A percentile compares a stretch with the other conserved stretches of the same genome.
Conservation (phyloP, 768 basidiomycete genomes). For the Rhodotorula taiwanensis region DNA sequence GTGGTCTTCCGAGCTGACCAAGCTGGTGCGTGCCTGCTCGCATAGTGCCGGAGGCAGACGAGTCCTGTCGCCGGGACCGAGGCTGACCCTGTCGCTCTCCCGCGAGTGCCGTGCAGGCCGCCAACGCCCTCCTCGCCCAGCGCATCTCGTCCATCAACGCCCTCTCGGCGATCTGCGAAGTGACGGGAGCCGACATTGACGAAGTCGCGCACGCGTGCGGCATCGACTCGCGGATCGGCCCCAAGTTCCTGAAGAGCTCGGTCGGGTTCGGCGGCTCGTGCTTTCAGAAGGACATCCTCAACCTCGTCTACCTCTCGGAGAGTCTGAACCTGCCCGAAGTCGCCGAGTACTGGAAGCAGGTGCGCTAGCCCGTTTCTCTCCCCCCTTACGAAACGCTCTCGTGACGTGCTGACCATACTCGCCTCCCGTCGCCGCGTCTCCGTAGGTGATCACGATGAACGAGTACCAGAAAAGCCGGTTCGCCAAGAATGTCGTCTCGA, state of each 20-base stretch:
- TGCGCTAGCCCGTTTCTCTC: not conserved
- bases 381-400: too few species aligned
- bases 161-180: conserved; percentile 96
- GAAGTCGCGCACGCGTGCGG: conserved; percentile 94
- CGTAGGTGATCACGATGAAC: conserved; percentile 92
- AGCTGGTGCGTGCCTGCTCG: conserved; percentile 62
- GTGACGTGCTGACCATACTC: not conserved
- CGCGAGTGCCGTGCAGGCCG: conserved; percentile 51
- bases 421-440: too few species aligned
- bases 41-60: too few species aligned
- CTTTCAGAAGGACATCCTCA: conserved; percentile 99
- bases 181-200: conserved; percentile 96
- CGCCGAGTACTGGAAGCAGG: conserved; percentile 80
- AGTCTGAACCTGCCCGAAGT: conserved; percentile 92
- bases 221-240: conserved; percentile 82
- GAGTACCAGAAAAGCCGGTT: conserved; percentile 97
- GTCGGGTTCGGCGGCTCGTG: conserved; percentile 97
- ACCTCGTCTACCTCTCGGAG: conserved; percentile 94
- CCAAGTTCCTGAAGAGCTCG: conserved; percentile 89
- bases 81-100: not conserved
- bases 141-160: conserved; percentile 98
- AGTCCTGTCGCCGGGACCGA: too few species aligned
- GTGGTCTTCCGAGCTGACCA: conserved; percentile 97
- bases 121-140: conserved; percentile 98
- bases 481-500: conserved; percentile 91